phyloP scores from a whole-genome alignment of 805 yeast species.

The Isabelozyma pseudorhagii region DNA sequence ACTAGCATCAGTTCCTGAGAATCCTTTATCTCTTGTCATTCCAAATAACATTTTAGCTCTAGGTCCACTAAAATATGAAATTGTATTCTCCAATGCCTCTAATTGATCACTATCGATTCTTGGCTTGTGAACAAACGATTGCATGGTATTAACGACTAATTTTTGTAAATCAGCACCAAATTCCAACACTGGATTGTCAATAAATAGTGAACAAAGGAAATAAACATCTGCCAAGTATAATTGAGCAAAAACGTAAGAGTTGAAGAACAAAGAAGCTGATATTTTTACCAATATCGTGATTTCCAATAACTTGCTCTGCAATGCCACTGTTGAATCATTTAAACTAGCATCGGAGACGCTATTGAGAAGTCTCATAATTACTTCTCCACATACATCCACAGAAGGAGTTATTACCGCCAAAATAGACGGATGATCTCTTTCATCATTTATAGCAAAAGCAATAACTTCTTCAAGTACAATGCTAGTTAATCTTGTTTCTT shows the following conservation, averaged over 20 bases:
- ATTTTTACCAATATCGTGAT: conserved; percentile 64
- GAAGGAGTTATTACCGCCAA: conserved; percentile 71
- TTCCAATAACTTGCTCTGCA: conserved; percentile 61
- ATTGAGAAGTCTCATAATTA: conserved; percentile 54
- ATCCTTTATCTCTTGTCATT: conserved; percentile 51
- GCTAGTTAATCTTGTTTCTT: conserved; percentile 56
- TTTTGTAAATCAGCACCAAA: conserved; percentile 62
- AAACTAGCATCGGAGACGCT: conserved; percentile 51
- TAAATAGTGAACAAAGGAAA: conserved; percentile 60
- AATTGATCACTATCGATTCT: conserved; percentile 39
- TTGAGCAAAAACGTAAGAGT: conserved; percentile 58
- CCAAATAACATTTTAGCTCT: conserved; percentile 70
- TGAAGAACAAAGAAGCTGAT: conserved; percentile 66
- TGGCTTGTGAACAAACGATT: conserved; percentile 61
- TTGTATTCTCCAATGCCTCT: conserved; percentile 44
- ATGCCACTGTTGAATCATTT: conserved; percentile 34
- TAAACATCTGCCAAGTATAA: conserved; percentile 70
- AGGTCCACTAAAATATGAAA: conserved; percentile 52
- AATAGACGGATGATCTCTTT: conserved; percentile 67
- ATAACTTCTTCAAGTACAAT: conserved; percentile 71
- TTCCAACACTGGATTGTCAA: conserved; percentile 49
- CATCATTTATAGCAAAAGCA: conserved; percentile 69
- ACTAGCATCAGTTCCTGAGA: conserved; percentile 27
- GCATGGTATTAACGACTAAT: conserved; percentile 63
- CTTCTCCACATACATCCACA: conserved; percentile 65